These are phyloP conservation scores for Neoboletus brunneissimus DNA, from an alignment of 768 basidiomycete genomes.

Conservation along the genomic window DNA sequence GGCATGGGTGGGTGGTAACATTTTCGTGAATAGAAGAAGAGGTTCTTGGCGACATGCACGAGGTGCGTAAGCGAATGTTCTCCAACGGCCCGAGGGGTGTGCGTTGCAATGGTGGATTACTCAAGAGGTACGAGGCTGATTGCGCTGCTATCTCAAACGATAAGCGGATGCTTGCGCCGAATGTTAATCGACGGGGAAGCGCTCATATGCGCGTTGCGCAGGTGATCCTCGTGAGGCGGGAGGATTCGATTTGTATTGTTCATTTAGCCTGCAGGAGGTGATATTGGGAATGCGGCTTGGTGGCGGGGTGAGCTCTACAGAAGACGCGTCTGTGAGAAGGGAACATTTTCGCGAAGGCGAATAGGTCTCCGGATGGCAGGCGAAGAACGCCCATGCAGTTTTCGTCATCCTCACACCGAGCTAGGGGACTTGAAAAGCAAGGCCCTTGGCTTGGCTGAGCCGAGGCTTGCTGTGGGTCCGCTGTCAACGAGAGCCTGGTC, in stretches of 20 bases:
- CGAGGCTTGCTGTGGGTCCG: too few species aligned
- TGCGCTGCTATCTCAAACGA: not conserved
- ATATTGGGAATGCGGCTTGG: not conserved
- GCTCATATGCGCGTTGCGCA: not conserved
- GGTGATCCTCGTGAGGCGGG: conserved; percentile 1
- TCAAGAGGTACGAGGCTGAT: not conserved
- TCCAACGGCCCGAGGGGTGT: not conserved
- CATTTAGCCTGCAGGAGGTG: not conserved
- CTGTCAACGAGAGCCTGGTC: too few species aligned
- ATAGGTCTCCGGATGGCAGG: not conserved
- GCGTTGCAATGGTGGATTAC: not conserved
- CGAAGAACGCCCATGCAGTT: not conserved
- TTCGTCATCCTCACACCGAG: not conserved
- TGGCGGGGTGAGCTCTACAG: not conserved
- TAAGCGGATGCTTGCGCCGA: not conserved
- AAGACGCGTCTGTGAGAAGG: not conserved
- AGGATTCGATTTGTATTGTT: not conserved
- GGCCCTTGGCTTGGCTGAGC: too few species aligned
- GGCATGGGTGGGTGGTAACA: not conserved
- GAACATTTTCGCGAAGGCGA: not conserved
- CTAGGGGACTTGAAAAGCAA: too few species aligned
- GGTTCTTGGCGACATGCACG: not conserved
- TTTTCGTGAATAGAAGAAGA: not conserved
- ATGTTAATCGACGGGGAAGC: not conserved
- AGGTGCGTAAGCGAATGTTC: not conserved